Base-by-base conservation (phyloP, 345 rosid species). In the Raphanus sativus region DNA sequence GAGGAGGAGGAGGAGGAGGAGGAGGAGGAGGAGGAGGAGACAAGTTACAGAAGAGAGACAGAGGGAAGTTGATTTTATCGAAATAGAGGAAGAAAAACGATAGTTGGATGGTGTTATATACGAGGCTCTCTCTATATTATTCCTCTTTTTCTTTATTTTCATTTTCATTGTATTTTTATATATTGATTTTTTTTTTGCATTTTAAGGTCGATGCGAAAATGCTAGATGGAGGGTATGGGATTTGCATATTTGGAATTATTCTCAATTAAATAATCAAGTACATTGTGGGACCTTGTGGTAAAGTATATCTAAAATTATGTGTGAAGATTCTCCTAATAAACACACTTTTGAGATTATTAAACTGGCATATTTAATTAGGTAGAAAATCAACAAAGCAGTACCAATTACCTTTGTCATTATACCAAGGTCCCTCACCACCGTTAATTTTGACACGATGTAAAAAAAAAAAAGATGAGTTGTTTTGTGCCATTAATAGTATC, bases 51-150 rank as follows among this genome's bases (percentile, higher is more conserved):
- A n/a, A n/a, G n/a, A 62, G 69, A 71, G 67, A 65, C 52, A 65
- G 67, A 42, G 72, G 56, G 75, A 70, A 50, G 71, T 77, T 80
- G 75, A 70, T 62, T 62, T 54, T 69, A 62, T 77, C 59, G 75
- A 54, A 52, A 54, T 38, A 28, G 55, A 58, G 67, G 25, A 45
- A 67, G 56, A 55, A 77, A 42, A 58, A 30, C 71, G 65, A 74
- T 48, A 38, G 62, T 58, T 10, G 10, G 70, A 33, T 77, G 67
- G 40, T 77, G 55, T 71, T 77, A 58, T 77, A 77, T 77, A 71
- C 76, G 76, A 77, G 62, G 61, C 76, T 33, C 3, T 3, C 68
- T 77, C 29, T 28, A 42, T 1, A 71, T 77, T 58, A 71, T 77
- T 71, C 62, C 12, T 64, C 54, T 71, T 21, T 29, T 32, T 8